A percentile compares a stretch with the other conserved stretches of the same genome.
These are phyloP conservation scores for Gyromitra esculenta DNA, from an alignment of 2,329 filamentous ascomycete species.

Conservation along the genomic window DNA sequence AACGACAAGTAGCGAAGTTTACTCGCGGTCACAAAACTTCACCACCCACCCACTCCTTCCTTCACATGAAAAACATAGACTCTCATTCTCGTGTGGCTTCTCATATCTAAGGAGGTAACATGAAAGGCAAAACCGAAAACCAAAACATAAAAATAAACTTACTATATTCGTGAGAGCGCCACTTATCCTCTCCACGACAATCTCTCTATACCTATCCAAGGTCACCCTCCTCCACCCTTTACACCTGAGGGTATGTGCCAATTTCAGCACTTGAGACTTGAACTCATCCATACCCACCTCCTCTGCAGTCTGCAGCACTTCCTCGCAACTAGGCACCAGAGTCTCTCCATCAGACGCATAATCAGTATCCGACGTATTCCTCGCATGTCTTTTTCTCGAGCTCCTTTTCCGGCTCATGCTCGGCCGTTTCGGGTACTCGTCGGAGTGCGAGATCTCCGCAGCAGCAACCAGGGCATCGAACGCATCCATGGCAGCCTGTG, in stretches of 20 bases:
- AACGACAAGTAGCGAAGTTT: not conserved
- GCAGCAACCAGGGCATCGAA: constrained; percentile 38
- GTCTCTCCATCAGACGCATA: constrained; percentile 53
- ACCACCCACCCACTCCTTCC: not conserved
- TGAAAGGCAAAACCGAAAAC: not conserved
- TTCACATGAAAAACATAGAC: not conserved
- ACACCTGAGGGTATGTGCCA: constrained; percentile 86
- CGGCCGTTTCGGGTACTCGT: constrained; percentile 2
- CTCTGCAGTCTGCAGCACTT: constrained; percentile 49
- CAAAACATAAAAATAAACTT: constrained; percentile 39
- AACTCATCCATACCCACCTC: constrained; percentile 74
- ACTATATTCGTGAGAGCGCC: constrained; percentile 92
- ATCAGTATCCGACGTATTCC: constrained; percentile 53
- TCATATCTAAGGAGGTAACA: not conserved
- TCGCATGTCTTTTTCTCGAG: constrained; percentile 29
- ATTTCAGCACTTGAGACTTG: constrained; percentile 91
- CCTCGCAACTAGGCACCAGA: constrained; percentile 53
- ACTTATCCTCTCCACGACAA: constrained; percentile 80
- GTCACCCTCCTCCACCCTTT: constrained; percentile 91
- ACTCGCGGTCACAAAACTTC: not conserved
- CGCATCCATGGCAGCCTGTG: constrained; percentile 34
- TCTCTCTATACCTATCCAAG: constrained; percentile 73
- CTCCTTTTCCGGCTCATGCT: constrained; percentile 7
- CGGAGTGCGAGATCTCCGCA: constrained; percentile 16
- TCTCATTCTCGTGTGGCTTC: not conserved